Percentiles rank a stretch among this genome's conserved stretches.
phyloP scores from a whole-genome alignment of 2,329 filamentous ascomycete genomes.

The Calonectria crousiana region DNA sequence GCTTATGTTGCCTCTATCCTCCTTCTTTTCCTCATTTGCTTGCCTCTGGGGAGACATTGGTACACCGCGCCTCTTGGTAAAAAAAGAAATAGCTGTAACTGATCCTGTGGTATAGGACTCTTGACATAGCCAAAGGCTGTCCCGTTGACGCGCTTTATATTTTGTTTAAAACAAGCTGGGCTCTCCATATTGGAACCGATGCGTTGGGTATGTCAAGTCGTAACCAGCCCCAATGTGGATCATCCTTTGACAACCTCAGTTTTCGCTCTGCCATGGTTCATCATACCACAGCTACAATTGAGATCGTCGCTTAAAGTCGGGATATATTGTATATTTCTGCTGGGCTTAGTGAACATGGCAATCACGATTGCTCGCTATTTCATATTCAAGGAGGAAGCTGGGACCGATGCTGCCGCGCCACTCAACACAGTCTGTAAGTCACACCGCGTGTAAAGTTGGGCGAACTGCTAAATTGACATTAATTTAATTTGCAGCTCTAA shows the following conservation, averaged over 20 bases:
- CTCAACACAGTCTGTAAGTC: neutral
- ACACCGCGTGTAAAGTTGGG: neutral
- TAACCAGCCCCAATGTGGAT: no score
- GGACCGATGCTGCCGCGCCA: neutral
- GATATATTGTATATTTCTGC: neutral
- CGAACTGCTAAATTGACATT: neutral
- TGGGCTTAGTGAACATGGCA: neutral
- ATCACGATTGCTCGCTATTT: neutral
- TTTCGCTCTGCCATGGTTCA: neutral
- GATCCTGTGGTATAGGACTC: neutral
- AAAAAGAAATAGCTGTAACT: neutral
- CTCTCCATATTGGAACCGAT: neutral
- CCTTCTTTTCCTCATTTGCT: neutral
- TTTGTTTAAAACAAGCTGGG: neutral
- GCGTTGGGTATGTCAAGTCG: neutral
- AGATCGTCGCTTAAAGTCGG: neutral
- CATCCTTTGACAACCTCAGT: neutral
- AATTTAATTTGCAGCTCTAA: neutral
- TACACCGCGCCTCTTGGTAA: neutral
- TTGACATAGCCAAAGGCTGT: neutral
- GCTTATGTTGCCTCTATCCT: neutral
- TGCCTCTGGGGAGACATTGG: neutral
- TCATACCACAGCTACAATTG: neutral
- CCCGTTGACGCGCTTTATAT: neutral
- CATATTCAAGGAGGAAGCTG: neutral